Conservation (phyloP, 2,329 filamentous ascomycete species). For the Mycocentrospora acerina region DNA sequence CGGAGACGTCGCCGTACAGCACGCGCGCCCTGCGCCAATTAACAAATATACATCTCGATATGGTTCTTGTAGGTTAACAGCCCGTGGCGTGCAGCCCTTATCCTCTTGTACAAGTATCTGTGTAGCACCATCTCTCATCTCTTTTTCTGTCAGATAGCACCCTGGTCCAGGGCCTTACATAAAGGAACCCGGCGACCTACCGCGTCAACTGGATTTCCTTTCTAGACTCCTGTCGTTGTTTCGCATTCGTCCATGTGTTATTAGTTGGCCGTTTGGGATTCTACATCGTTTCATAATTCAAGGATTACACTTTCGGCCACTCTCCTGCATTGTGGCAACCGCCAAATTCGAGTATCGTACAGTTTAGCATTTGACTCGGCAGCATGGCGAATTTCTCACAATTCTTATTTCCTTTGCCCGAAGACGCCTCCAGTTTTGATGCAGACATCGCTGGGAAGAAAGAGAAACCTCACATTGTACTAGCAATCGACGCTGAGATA, state of each 20-base stretch:
- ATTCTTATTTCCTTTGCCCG: constrained; percentile 1
- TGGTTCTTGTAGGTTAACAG: no score
- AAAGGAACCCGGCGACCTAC: no score
- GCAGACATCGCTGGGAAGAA: constrained; percentile 5
- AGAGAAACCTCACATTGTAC: constrained; percentile 14
- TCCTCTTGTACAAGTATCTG: neutral
- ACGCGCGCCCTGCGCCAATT: neutral
- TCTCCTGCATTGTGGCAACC: constrained; percentile 11
- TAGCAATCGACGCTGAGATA: constrained; percentile 8
- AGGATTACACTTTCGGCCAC: constrained; percentile 9
- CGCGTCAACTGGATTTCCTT: no score
- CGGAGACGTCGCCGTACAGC: neutral
- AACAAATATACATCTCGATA: no score
- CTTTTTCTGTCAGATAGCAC: neutral
- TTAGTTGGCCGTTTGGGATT: constrained; percentile 14
- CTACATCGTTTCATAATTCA: constrained; percentile 14
- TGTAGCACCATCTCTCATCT: neutral
- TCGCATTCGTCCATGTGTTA: constrained; percentile 7
- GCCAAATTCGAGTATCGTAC: constrained; percentile 8
- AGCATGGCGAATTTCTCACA: constrained; percentile 15
- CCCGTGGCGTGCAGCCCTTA: no score
- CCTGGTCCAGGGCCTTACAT: neutral
- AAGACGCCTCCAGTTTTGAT: no score
- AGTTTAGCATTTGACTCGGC: constrained; percentile 4
- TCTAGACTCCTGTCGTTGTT: constrained; percentile 9